Evolutionary conservation across 805 yeast genomes (phyloP).

Genomic region (Hanseniaspora mollemarum): DNA sequence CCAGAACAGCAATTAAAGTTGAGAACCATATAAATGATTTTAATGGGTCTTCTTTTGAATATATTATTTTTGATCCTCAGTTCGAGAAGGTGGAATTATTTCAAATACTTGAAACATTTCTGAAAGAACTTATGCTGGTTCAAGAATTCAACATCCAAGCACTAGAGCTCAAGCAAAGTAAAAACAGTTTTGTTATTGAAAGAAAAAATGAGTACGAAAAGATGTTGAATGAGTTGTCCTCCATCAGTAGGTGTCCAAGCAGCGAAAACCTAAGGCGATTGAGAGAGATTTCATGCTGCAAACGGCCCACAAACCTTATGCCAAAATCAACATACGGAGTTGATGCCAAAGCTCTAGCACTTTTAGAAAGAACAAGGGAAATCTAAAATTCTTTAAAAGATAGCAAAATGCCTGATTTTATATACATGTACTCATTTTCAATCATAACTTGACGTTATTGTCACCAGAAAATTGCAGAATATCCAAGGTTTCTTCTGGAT

Average conservation of each 20-base stretch:
- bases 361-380: neutral
- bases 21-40: too few relatives aligned
- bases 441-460: constrained; percentile 20
- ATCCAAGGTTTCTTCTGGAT: constrained; percentile 29
- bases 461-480: constrained; percentile 39
- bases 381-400: neutral
- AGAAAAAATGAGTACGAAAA: neutral
- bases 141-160: neutral
- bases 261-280: neutral
- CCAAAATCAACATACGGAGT: neutral
- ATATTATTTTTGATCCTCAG: too few relatives aligned
- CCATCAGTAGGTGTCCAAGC: neutral
- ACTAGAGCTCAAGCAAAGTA: neutral
- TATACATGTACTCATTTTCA: too few relatives aligned
- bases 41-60: too few relatives aligned
- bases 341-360: neutral
- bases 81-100: neutral
- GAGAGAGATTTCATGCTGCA: neutral
- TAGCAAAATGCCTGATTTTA: too few relatives aligned
- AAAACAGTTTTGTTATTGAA: neutral
- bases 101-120: neutral
- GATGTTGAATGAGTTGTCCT: neutral
- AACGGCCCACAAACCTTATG: neutral
- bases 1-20: too few relatives aligned
- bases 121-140: neutral